Percentiles rank a stretch among this genome's conserved stretches.
Conservation (phyloP, 305 asterid species). For the Ajuga reptans region DNA sequence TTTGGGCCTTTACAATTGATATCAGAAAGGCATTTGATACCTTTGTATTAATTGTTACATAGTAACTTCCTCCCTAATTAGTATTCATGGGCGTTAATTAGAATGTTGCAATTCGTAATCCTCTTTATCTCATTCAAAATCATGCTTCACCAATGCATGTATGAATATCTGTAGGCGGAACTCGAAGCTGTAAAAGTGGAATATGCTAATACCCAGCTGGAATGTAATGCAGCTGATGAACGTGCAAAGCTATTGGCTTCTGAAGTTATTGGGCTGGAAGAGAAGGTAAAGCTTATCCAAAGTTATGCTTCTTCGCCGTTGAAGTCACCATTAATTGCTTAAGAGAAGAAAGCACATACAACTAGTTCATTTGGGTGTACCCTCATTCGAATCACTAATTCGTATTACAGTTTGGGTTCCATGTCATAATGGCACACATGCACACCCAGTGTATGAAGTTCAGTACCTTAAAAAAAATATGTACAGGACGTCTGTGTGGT, state of each 20-base stretch:
- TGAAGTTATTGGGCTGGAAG: slow-evolving; percentile 96
- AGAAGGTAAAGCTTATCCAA: slow-evolving; percentile 51
- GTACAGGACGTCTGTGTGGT: not conserved
- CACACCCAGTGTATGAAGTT: not conserved
- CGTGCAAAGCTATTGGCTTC: slow-evolving; percentile 89
- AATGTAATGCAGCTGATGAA: slow-evolving; percentile 97
- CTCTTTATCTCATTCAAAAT: not conserved
- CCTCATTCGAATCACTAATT: not conserved
- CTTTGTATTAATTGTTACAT: too few relatives aligned
- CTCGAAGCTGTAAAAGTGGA: slow-evolving; percentile 68
- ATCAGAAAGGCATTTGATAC: too few relatives aligned
- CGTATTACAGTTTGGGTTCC: not conserved
- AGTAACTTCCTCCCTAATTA: not conserved
- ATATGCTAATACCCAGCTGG: slow-evolving; percentile 71
- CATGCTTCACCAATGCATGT: slow-evolving; percentile 14
- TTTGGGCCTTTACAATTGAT: too few relatives aligned
- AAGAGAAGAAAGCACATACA: not conserved
- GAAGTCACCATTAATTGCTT: not conserved
- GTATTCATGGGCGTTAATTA: not conserved
- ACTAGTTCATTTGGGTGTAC: slow-evolving; percentile 3
- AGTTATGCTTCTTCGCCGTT: slow-evolving; percentile 2
- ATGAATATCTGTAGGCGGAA: slow-evolving; percentile 46
- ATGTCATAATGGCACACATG: not conserved
- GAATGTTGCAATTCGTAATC: not conserved
- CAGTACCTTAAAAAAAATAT: not conserved